Evolutionary conservation across 78 protist species (phyloP).

Genomic region (Dictyostelium firmibasis): DNA sequence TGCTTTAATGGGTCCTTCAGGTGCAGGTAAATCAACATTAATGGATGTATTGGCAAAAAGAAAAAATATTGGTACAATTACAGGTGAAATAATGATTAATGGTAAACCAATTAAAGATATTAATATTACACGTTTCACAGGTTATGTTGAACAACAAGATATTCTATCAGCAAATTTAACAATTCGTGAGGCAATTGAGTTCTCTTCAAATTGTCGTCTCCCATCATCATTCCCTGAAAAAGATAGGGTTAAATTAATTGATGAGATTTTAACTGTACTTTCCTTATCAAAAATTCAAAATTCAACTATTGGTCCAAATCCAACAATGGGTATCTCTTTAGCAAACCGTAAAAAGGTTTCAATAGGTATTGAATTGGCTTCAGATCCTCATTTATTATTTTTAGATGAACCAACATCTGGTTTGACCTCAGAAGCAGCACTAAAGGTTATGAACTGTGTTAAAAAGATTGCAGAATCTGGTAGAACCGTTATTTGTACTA

Average conservation of each 20-base stretch:
- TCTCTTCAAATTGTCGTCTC: conserved; percentile 52
- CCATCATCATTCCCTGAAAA: neutral
- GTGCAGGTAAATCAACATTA: conserved; percentile 60
- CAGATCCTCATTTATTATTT: conserved; percentile 78
- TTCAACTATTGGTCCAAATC: conserved; percentile 61
- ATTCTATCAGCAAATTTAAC: conserved; percentile 64
- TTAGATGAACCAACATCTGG: conserved; percentile 86
- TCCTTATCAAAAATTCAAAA: neutral
- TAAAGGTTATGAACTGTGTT: conserved; percentile 56
- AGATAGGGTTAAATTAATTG: conserved; percentile 36
- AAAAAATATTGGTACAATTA: conserved; percentile 52
- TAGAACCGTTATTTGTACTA: conserved; percentile 69
- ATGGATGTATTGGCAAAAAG: conserved; percentile 29
- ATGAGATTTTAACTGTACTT: conserved; percentile 18
- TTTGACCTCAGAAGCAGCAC: conserved; percentile 71
- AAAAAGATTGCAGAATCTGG: conserved; percentile 37
- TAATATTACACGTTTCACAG: conserved; percentile 58
- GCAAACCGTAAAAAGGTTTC: conserved; percentile 85
- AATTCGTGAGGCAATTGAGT: conserved; percentile 67
- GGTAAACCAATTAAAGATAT: neutral
- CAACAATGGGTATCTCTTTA: conserved; percentile 82
- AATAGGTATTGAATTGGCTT: conserved; percentile 83
- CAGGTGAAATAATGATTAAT: conserved; percentile 39
- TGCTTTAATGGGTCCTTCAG: conserved; percentile 69
- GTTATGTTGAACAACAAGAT: conserved; percentile 67